Evolutionary conservation across 1,139 yeast genomes (phyloP), one percentile per base, ranked within the genome.

Genomic region (Trichomonascaceae sp.): DNA sequence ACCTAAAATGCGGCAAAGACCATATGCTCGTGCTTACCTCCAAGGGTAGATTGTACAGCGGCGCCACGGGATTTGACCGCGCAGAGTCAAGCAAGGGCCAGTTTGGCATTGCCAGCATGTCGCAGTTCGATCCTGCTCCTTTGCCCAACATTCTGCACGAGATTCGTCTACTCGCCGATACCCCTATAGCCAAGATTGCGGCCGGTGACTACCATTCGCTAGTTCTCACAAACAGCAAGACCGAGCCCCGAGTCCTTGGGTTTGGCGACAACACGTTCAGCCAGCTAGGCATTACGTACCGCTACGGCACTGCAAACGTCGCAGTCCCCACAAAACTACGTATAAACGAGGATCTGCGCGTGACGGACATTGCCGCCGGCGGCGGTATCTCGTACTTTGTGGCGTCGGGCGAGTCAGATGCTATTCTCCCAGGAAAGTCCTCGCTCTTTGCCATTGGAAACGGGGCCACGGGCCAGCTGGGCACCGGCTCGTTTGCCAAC

Each of bases 191-290:
- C 5, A 63, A 70, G 44, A 67, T 87, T 32, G 82, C 93, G 1
- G 62, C 79, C 36, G 97, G 97, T 2, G 65, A 67, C 33, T 66
- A 63, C 51, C 94, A 84, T 57, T 73, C 84, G 5, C 51, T 85
- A 18, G 92, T 74, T 1, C 54, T 69, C 20, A 89, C 82, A 44
- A 47, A 60, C 2, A n/a, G n/a, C n/a, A n/a, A n/a, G n/a, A n/a
- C n/a, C n/a, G 51, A 63, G 16, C 92, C 89, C 13, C 64, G 67
- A 38, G 60, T 84, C 13, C 80, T 78, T 71, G 69, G 85, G 1
- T 87, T 93, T 72, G 98, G 98, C 20, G 71, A 71, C 39, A 89
- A 89, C 52, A 62, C 71, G 2, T 71, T 60, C 51, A 97, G 98
- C 16, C 89, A 89, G 51, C 65, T 92, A 40, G 94, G 87, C n/a